phyloP scores from a whole-genome alignment of 257 asterid species.

The Cruciata laevipes region DNA sequence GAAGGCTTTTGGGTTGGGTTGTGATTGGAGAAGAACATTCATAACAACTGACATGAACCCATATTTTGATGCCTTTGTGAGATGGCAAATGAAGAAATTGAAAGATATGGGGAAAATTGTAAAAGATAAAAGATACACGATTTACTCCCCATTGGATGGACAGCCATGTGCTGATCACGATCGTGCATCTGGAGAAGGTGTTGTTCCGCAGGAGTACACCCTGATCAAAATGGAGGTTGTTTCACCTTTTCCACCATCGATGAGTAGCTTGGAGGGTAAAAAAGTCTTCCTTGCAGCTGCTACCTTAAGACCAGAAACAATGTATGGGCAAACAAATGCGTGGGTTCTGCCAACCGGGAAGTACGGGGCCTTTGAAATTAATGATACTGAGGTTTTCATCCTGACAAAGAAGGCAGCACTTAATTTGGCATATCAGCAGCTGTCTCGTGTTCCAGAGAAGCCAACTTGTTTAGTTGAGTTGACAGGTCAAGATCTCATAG shows the following conservation, averaged over 20 bases:
- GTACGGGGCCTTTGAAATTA: slow-evolving; percentile 89
- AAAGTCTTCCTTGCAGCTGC: slow-evolving; percentile 92
- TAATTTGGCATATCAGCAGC: slow-evolving; percentile 81
- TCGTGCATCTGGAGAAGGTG: slow-evolving; percentile 96
- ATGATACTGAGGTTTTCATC: slow-evolving; percentile 68
- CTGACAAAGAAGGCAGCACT: slow-evolving; percentile 69
- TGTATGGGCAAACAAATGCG: slow-evolving; percentile 91
- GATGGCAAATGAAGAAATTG: slow-evolving; percentile 86
- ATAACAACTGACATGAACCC: slow-evolving; percentile 76
- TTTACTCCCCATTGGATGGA: slow-evolving; percentile 81
- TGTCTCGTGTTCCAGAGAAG: slow-evolving; percentile 61
- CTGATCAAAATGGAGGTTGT: slow-evolving; percentile 86
- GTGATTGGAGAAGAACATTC: slow-evolving; percentile 90
- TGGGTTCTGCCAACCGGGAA: slow-evolving; percentile 91
- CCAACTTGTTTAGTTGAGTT: slow-evolving; percentile 79
- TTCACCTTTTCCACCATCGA: slow-evolving; percentile 67
- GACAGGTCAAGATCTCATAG: slow-evolving; percentile 85
- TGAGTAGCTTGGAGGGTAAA: slow-evolving; percentile 69
- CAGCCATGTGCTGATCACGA: slow-evolving; percentile 99
- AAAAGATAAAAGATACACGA: slow-evolving; percentile 67
- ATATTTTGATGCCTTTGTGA: slow-evolving; percentile 75
- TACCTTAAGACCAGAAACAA: slow-evolving; percentile 89
- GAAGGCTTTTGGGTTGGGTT: slow-evolving; percentile 92
- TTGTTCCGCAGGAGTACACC: slow-evolving; percentile 82
- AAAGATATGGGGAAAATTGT: slow-evolving; percentile 73